Conservation (phyloP, 371 early-diverging fungal genomes). For the Mortierella sp. region DNA sequence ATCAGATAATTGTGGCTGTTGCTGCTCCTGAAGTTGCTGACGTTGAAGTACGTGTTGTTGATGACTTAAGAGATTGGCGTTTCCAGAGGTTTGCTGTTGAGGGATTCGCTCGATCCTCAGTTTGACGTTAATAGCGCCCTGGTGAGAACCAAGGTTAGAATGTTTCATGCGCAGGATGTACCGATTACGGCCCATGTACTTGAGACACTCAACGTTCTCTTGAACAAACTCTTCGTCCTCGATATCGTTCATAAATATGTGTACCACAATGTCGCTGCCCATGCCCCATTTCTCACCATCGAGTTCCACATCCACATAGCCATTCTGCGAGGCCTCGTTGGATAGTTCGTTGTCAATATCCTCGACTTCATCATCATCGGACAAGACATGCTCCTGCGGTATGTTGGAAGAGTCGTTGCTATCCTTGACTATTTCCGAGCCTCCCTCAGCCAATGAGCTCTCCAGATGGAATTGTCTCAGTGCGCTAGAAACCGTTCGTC, state of each 20-base stretch:
- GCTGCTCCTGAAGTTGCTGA: slow-evolving; percentile 24
- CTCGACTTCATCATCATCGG: slow-evolving; percentile 37
- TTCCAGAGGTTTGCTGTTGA: slow-evolving; percentile 29
- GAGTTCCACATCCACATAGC: slow-evolving; percentile 56
- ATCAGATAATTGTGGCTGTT: slow-evolving; percentile 6
- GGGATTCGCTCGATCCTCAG: slow-evolving; percentile 54
- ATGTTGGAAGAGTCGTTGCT: slow-evolving; percentile 18
- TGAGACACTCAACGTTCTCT: slow-evolving; percentile 55
- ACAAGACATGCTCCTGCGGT: slow-evolving; percentile 45
- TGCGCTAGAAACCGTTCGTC: slow-evolving; percentile 39
- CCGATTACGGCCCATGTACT: slow-evolving; percentile 55
- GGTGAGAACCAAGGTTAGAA: slow-evolving; percentile 40
- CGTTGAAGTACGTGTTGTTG: slow-evolving; percentile 42
- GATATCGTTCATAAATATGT: slow-evolving; percentile 57
- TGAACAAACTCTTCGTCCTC: slow-evolving; percentile 57
- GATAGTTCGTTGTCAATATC: slow-evolving; percentile 23
- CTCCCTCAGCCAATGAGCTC: slow-evolving; percentile 18
- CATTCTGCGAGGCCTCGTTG: slow-evolving; percentile 11
- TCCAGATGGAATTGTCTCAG: slow-evolving; percentile 45
- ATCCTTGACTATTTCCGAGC: slow-evolving; percentile 15
- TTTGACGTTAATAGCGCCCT: slow-evolving; percentile 55
- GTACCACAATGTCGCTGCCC: slow-evolving; percentile 52
- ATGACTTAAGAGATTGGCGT: slow-evolving; percentile 30
- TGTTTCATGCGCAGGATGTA: slow-evolving; percentile 56
- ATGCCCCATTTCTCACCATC: slow-evolving; percentile 57